phyloP scores from a whole-genome alignment of 306 rosid species.

The Herpetospermum pedunculosum region DNA sequence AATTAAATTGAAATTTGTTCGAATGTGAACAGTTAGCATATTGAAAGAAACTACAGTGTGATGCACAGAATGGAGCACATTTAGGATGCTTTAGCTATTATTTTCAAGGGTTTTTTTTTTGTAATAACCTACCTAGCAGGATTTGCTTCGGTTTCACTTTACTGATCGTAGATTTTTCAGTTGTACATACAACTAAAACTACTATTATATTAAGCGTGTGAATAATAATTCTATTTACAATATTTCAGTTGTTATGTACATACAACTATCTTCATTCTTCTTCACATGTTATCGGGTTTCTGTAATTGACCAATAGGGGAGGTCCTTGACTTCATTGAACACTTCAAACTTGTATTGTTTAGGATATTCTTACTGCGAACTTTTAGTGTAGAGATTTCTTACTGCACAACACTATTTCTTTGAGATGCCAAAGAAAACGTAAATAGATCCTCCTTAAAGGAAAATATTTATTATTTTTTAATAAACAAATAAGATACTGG shows the following conservation, averaged over 20 bases:
- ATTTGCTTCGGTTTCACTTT: neutral
- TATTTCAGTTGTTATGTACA: no score
- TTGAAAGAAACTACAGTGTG: neutral
- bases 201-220: neutral
- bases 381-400: neutral
- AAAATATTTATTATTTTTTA: no score
- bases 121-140: conserved; percentile 1
- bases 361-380: neutral
- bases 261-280: neutral
- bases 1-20: neutral
- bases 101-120: neutral
- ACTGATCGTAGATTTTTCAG: neutral
- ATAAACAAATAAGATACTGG: neutral
- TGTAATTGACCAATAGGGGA: neutral
- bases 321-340: neutral
- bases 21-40: neutral
- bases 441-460: neutral
- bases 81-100: neutral
- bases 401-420: neutral
- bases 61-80: neutral
- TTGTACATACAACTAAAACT: neutral
- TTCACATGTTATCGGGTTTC: neutral
- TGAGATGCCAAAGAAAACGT: neutral
- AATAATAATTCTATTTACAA: neutral
- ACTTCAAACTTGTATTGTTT: neutral